Percentiles rank a stretch among this genome's conserved stretches.
These are phyloP conservation scores for Gomphus sp. DNA, from an alignment of 1,284 basidiomycete genomes.

Conservation along the genomic window DNA sequence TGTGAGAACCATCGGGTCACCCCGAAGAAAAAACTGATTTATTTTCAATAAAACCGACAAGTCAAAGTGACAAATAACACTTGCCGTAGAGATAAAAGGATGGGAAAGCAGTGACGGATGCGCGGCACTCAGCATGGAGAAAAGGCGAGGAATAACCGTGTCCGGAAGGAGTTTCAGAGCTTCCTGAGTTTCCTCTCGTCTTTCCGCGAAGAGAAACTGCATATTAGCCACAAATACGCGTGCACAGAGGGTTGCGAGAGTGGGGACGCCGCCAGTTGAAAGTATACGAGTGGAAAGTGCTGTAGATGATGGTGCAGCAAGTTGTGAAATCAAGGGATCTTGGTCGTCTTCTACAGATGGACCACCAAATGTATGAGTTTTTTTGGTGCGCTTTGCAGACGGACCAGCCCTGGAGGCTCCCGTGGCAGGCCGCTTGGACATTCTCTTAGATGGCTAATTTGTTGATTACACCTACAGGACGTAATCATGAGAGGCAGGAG, in stretches of 20 bases:
- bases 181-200: constrained; percentile 30
- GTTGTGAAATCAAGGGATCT: constrained; percentile 18
- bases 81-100: constrained; percentile 46
- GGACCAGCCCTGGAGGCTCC: background rate
- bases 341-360: constrained; percentile 5
- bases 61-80: constrained; percentile 13
- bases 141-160: constrained; percentile 37
- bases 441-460: background rate
- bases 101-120: constrained; percentile 44
- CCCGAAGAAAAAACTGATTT: constrained; percentile 50
- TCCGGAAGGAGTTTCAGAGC: constrained; percentile 46
- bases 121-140: constrained; percentile 36
- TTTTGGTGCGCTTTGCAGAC: constrained; percentile 1
- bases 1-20: constrained; percentile 38
- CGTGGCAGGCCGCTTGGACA: background rate
- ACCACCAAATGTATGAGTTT: background rate
- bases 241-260: constrained; percentile 41
- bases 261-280: constrained; percentile 23
- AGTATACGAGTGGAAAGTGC: constrained; percentile 38
- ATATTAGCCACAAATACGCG: constrained; percentile 43
- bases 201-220: constrained; percentile 26
- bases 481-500: background rate
- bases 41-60: background rate
- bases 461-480: background rate
- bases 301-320: constrained; percentile 37